phyloP scores from a whole-genome alignment of 2,329 filamentous ascomycete species.

The Epichloe amarillans region DNA sequence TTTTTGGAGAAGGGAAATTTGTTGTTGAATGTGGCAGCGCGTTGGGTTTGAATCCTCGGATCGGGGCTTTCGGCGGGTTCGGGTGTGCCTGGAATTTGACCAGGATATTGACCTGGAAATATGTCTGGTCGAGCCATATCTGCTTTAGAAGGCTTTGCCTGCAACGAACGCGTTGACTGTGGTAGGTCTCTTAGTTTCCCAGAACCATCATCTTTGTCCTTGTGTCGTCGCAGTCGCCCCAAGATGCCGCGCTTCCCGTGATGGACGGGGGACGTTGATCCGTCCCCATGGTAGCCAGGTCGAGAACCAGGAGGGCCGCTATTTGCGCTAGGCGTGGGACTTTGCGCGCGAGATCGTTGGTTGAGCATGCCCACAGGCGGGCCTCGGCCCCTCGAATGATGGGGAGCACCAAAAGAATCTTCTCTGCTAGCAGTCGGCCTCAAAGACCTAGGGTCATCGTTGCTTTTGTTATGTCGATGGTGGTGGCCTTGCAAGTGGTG shows the following conservation, averaged over 20 bases:
- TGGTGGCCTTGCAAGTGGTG: conserved; percentile 52
- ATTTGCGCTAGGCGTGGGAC: conserved; percentile 65
- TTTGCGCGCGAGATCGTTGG: conserved; percentile 51
- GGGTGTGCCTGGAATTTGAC: conserved; percentile 15
- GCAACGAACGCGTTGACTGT: conserved; percentile 39
- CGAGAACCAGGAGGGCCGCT: conserved; percentile 41
- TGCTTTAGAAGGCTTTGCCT: conserved; percentile 33
- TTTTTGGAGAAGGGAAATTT: conserved; percentile 51
- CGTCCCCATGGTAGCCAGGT: conserved; percentile 31
- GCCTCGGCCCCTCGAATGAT: conserved; percentile 37
- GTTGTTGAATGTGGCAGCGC: conserved; percentile 46
- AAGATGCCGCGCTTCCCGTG: conserved; percentile 39
- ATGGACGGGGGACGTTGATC: conserved; percentile 42
- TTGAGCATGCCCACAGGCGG: conserved; percentile 32
- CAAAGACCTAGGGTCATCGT: conserved; percentile 50
- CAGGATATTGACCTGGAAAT: conserved; percentile 20
- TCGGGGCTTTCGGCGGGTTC: conserved; percentile 20
- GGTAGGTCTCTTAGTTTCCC: conserved; percentile 35
- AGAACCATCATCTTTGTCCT: conserved; percentile 39
- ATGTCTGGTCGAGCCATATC: conserved; percentile 30
- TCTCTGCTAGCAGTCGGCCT: conserved; percentile 66
- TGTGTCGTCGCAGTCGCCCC: conserved; percentile 36
- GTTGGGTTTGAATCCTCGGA: conserved; percentile 13
- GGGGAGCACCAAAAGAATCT: conserved; percentile 37
- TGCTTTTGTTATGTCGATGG: conserved; percentile 57